Evolutionary conservation across 768 basidiomycete species (phyloP), one percentile per base, ranked within the genome.

Genomic region (Sporobolomyces pararoseus): DNA sequence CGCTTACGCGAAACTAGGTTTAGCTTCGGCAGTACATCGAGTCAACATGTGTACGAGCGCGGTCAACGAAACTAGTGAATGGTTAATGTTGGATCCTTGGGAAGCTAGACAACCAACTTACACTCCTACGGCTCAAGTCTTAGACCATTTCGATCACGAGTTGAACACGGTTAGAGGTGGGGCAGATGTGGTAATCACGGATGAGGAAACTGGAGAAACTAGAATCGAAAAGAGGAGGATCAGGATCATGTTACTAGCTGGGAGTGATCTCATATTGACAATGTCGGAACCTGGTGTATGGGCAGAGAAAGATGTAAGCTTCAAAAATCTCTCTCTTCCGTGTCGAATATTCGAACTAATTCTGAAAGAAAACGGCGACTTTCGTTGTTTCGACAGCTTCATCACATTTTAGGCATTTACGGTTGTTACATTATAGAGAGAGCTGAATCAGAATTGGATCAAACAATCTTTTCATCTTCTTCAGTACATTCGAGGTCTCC

Each of bases 201-300:
- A 75, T 51, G 19, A 29, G 13, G 23, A 21, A 31, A 62, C 65
- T 44, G 72, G 66, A 5, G 63, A 70, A 51, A 47, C 13, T 3
- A 54, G 67, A 34, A 51, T 75, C 88, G 89, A 60, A 85, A 42
- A 90, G 82, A 85, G 84, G 75, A 85, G 88, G 71, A 87, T 90
- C 72, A 87, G 87, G 71, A 84, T 97, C 74, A 90, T 98, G 88
- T 85, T 99, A 49, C 85, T 99, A 63, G 96, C 96, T 7, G 96
- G 96, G n/a, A 93, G 90, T 16, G 96, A 99, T 81, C 83, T 99
- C 76, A 98, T 98, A 80, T 87, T 90, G 76, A 96, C 93, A 32
- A 97, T 99, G 88, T 90, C 90, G 74, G 93, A 97, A 81, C 96
- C 96, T 32, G 95, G 96, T 23, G 95, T 99, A 44, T 99, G 96